phyloP scores from a whole-genome alignment of 2,329 filamentous ascomycete species.

The Calonectria montana region DNA sequence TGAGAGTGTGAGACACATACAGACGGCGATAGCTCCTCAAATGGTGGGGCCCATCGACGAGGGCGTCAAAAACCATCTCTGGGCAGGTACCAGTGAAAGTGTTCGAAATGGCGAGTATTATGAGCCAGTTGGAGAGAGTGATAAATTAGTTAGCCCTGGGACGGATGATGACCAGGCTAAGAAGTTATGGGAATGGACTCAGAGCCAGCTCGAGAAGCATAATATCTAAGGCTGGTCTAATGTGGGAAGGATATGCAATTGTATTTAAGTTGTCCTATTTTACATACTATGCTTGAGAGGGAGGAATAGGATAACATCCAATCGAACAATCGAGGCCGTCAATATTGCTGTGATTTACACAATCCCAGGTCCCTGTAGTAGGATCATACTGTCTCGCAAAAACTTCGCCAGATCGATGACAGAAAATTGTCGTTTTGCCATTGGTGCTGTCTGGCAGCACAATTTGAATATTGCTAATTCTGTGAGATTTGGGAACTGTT shows the following conservation, averaged over 20 bases:
- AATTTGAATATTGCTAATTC: neutral
- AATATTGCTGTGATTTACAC: neutral
- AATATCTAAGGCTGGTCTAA: neutral
- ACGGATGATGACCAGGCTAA: constrained; percentile 20
- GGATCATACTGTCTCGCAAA: neutral
- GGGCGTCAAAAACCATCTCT: constrained; percentile 24
- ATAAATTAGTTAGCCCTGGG: constrained; percentile 9
- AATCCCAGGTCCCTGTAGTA: neutral
- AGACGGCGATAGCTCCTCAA: neutral
- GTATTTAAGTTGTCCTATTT: neutral
- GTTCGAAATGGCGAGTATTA: constrained; percentile 15
- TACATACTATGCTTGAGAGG: too few relatives aligned
- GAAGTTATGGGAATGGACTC: constrained; percentile 22
- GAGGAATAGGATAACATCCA: neutral
- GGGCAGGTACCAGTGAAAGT: constrained; percentile 12
- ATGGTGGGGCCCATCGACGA: constrained; percentile 7
- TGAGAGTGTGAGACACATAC: constrained; percentile 4
- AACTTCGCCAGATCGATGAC: neutral
- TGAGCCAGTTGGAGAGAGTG: constrained; percentile 10
- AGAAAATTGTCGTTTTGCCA: neutral
- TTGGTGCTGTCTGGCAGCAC: neutral
- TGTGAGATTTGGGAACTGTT: neutral
- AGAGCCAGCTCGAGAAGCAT: constrained; percentile 11
- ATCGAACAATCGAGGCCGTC: neutral
- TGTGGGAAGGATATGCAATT: neutral